Base-by-base conservation (phyloP, 257 asterid genomes). In the Solanum neorickii region DNA sequence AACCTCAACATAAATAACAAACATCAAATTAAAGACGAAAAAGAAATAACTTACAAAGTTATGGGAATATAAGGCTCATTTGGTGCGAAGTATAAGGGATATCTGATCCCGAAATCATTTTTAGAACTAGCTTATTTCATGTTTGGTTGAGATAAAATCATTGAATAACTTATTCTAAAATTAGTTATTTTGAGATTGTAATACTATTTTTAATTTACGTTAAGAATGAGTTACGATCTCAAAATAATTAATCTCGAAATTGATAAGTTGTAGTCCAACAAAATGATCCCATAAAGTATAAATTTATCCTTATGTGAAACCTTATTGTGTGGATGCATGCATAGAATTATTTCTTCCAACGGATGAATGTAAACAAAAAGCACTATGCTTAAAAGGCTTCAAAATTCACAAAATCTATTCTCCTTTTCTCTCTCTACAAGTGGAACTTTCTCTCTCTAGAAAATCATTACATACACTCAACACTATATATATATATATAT, bases 381-480 rank as follows among this genome's bases (percentile, higher is more conserved):
- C 70, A 62, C 29, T 65, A 20, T 25, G 69, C 41, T 56, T 47
- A 84, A 84, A 60, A 21, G 46, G 21, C 52, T 35, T 68, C 56
- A 72, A 72, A 72, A 72, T 72, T 72, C 46, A 31, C 46, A 72
- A 33, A 72, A 72, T 72, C 78, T 18, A 31, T 29, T 31, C 44
- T 9, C 15, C 78, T 9, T 72, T 33, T 83, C 86, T 83, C 86
- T 83, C 49, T 83, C 86, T 56, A 83, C 12, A 56, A 60, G 49
- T 42, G 44, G 2, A 37, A 60, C 74, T 23, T 42, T 72, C 83
- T 86, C 87, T 73, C 66, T 84, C 65, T 84, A 84, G 35, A 47
- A 46, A 86, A 49, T 73, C 83, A 44, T 77, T 86, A 35, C 87
- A 73, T 33, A 69, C 82, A 25, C 87, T 68, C 52, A 69, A 8